Evolutionary conservation across 1,284 basidiomycete species (phyloP), one percentile per base, ranked within the genome.

Genomic region (Retiboletus flavoniger): DNA sequence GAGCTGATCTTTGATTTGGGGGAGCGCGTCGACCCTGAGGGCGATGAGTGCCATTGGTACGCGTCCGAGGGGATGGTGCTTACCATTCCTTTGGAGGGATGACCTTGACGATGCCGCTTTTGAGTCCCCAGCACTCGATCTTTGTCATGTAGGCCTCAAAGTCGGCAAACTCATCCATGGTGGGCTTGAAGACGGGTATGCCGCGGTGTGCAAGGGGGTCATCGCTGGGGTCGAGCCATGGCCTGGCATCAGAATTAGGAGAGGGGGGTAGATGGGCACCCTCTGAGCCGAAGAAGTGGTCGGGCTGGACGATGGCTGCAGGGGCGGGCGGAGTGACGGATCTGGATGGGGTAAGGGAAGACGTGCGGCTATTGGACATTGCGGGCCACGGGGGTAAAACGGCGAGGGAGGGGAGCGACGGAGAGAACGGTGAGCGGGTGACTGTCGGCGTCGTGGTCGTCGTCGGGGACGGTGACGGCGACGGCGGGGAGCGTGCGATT

Each of bases 1-100:
- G 21, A 98, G 78, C 56, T 87, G 83, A 26, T 82, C 76, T 21
- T 80, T 79, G 47, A 93, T 74, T 11, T 87, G 72, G 14, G 92
- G 89, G 19, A 96, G 74, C 2, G 84, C 72, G 50, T 85, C 81
- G 31, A 80, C 81, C 91, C 91, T 92, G 63, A n/a, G n/a, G 11
- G 40, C 16, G 46, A 47, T 64, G 55, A 59, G 47, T 17, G 44
- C 44, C 1, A 11, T 26, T 17, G 31, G 24, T 9, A 24, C 34
- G 43, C 45, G 57, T 29, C 17, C 10, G 3, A 13, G 10, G 14
- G 17, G 35, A 46, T 1, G n/a, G 7, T 28, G 77, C 86, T 67
- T 57, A 91, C 95, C 95, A 97, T 78, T 95, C 91, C 64, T 85
- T 83, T 2, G 95, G 95, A 39, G 95, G 95, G 58, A 98, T 89